Evolutionary conservation across 441 rosid genomes (phyloP), one percentile per base, ranked within the genome.

Genomic region (Gossypium schwendimanii): DNA sequence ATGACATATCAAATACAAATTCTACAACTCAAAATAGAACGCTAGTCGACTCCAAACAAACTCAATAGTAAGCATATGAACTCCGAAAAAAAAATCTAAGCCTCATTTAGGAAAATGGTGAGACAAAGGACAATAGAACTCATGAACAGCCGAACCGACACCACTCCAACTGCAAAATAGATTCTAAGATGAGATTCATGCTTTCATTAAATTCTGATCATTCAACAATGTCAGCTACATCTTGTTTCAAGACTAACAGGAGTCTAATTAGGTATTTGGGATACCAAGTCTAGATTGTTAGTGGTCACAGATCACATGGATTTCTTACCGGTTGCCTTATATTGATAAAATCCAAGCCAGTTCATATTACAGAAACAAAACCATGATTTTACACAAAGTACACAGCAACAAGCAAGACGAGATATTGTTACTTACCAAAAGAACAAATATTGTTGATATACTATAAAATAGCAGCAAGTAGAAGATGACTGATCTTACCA

Each of bases 401-500:
- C 14, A 54, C 21, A 18, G 24, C 12, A 53, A 53, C 58, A 18
- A 53, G 58, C 58, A 53, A 53, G 24, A 53, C 4, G 4, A 7
- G 23, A 52, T 52, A 52, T 7, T 18, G 23, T 18, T 53, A 18
- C 58, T 53, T 53, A 2, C 44, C 15, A 60, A 60, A 28, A 47
- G 20, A 61, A 4, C 4, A 8, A 33, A 8, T 10, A 36, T 36
- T 62, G 24, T 36, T 10, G 20, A 58, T 4, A 12, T 10, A 58
- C 6, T 45, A 31, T 41, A 50, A 20, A 4, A 17, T 2, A 31
- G 44, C 28, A 26, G 44, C 10, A 64, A 8, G 44, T 17, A 65
- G 33, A 26, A 45, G 36, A 67, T 52, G 41, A n/a, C 7, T n/a
- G 33, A 53, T 45, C 78, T 28, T 75, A 75, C 57, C 71, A 54